These are phyloP conservation scores for Hymenoscyphus occultus DNA, from an alignment of 2,329 filamentous ascomycete species.

Conservation along the genomic window DNA sequence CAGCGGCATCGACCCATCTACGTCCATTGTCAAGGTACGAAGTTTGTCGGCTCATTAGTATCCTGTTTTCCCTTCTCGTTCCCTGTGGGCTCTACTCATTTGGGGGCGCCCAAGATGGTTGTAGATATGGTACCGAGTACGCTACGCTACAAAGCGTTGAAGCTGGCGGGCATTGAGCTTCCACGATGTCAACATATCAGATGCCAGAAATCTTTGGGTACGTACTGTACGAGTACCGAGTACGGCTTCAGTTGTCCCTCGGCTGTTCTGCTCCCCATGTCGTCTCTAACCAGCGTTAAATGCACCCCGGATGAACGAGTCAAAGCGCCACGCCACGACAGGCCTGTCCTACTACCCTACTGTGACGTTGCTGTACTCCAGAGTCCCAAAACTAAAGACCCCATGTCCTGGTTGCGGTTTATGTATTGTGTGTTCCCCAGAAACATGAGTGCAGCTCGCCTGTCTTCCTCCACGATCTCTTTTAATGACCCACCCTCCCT, in stretches of 20 bases:
- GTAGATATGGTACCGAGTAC: neutral
- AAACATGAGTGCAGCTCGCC: constrained; percentile 1
- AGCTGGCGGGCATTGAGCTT: neutral
- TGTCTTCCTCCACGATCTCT: constrained; percentile 2
- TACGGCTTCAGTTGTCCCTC: neutral
- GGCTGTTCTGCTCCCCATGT: neutral
- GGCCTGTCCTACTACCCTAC: neutral
- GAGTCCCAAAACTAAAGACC: too few relatives aligned
- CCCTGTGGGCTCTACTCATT: neutral
- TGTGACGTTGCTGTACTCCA: too few relatives aligned
- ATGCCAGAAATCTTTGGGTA: constrained; percentile 8
- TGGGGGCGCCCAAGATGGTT: neutral
- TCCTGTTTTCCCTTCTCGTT: neutral
- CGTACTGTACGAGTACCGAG: neutral
- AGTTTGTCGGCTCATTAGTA: neutral
- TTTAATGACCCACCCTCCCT: neutral
- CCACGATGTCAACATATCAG: constrained; percentile 9
- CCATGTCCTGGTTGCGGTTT: too few relatives aligned
- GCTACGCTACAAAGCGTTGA: neutral
- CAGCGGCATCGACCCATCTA: neutral
- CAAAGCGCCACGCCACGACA: constrained; percentile 13
- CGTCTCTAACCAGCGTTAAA: constrained; percentile 3
- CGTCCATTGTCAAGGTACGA: neutral
- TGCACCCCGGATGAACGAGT: constrained; percentile 14
- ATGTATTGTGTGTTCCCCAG: neutral